Conservation (phyloP, 352 stramenopile genomes). For the Paralagenidium karlingii region DNA sequence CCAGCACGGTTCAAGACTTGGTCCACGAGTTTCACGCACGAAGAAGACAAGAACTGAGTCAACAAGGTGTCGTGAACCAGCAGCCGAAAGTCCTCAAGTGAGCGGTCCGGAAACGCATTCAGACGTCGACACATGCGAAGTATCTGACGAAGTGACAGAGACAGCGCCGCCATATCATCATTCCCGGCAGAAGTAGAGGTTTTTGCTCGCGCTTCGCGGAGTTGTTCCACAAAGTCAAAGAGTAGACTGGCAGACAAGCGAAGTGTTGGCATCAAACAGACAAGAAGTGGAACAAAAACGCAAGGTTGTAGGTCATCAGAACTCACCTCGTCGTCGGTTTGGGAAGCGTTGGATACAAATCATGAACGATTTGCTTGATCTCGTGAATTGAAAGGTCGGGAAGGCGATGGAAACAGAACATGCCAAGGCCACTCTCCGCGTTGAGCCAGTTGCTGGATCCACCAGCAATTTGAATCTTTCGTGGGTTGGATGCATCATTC, state of each 20-base stretch:
- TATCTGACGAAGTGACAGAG: constrained; percentile 50
- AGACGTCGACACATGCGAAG: constrained; percentile 50
- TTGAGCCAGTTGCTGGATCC: constrained; percentile 34
- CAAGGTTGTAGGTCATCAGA: not conserved
- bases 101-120: constrained; percentile 51
- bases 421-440: constrained; percentile 62
- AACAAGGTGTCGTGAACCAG: constrained; percentile 68
- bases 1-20: constrained; percentile 32
- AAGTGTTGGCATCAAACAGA: too few relatives aligned
- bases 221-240: constrained; percentile 39
- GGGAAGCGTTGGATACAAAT: constrained; percentile 35
- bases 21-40: constrained; percentile 33
- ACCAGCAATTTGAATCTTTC: too few relatives aligned
- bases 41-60: constrained; percentile 54
- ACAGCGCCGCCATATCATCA: constrained; percentile 37
- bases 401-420: constrained; percentile 65
- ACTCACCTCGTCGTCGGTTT: constrained; percentile 40
- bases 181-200: too few relatives aligned
- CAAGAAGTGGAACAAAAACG: not conserved
- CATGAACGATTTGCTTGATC: constrained; percentile 31
- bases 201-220: constrained; percentile 20
- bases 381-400: constrained; percentile 21
- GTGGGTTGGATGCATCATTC: constrained; percentile 20
- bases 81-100: constrained; percentile 37
- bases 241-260: too few relatives aligned